Evolutionary conservation across 768 basidiomycete species (phyloP).

Genomic region (Leccinum pellstonianum): DNA sequence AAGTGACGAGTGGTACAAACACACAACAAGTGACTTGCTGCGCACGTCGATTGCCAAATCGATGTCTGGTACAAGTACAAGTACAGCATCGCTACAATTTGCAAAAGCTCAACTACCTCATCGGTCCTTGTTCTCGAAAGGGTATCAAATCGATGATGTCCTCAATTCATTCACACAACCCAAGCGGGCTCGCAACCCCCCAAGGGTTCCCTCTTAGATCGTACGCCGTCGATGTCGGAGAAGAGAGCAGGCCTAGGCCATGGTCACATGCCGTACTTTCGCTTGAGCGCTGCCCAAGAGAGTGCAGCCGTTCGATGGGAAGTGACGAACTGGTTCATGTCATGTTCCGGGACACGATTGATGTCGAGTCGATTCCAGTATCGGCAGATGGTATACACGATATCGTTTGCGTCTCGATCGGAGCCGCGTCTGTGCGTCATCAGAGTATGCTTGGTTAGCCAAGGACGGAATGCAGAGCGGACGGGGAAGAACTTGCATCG

Average conservation of each 20-base stretch:
- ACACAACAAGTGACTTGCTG: neutral
- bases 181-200: neutral
- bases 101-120: slow-evolving; percentile 19
- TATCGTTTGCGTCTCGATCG: slow-evolving; percentile 77
- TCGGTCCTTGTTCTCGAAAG: slow-evolving; percentile 16
- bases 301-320: slow-evolving; percentile 59
- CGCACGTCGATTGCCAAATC: slow-evolving; percentile 15
- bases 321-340: slow-evolving; percentile 76
- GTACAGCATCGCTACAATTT: slow-evolving; percentile 24
- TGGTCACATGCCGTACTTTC: slow-evolving; percentile 63
- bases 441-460: slow-evolving; percentile 12
- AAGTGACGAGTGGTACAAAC: neutral
- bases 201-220: neutral
- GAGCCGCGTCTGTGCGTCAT: slow-evolving; percentile 52
- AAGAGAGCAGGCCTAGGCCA: neutral
- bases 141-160: slow-evolving; percentile 33
- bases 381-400: slow-evolving; percentile 63
- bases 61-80: slow-evolving; percentile 12
- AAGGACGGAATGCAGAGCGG: slow-evolving; percentile 4
- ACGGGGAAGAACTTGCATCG: slow-evolving; percentile 53
- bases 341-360: slow-evolving; percentile 81
- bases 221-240: slow-evolving; percentile 1
- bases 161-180: neutral
- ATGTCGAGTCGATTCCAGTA: slow-evolving; percentile 85
- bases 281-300: slow-evolving; percentile 72